A percentile compares a stretch with the other conserved stretches of the same genome.
phyloP scores from a whole-genome alignment of 352 stramenopile species.

The Globisporangium lucens region DNA sequence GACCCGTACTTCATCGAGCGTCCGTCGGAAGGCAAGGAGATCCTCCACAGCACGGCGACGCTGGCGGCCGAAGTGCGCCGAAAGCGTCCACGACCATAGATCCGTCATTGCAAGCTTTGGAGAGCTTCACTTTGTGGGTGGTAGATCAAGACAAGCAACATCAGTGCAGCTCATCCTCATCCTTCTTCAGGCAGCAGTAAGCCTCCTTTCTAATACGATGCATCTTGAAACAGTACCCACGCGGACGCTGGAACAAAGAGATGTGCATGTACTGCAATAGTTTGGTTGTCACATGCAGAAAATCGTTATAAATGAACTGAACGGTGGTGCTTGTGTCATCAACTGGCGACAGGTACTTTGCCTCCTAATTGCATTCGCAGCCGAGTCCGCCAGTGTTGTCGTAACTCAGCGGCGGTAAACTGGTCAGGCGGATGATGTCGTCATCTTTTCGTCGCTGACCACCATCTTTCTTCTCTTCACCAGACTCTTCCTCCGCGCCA shows the following conservation, averaged over 20 bases:
- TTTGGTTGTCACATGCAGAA: constrained; percentile 3
- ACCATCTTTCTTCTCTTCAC: neutral
- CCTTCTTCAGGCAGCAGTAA: neutral
- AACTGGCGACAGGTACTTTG: neutral
- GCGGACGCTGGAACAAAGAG: neutral
- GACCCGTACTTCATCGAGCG: constrained; percentile 85
- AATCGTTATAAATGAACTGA: neutral
- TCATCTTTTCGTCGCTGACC: constrained; percentile 12
- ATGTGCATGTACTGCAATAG: neutral
- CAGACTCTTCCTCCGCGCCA: neutral
- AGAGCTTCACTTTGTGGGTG: neutral
- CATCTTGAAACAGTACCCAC: neutral
- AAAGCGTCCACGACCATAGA: constrained; percentile 62
- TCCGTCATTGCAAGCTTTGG: neutral
- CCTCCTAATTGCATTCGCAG: constrained; percentile 44
- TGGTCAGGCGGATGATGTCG: constrained; percentile 47
- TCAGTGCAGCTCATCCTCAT: neutral
- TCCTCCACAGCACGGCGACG: constrained; percentile 78
- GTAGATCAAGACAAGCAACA: neutral
- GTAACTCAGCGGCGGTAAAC: constrained; percentile 19
- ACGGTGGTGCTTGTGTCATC: neutral
- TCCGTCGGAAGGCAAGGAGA: constrained; percentile 81
- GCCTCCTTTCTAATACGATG: neutral
- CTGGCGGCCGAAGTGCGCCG: constrained; percentile 73
- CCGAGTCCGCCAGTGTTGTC: constrained; percentile 21